Evolutionary conservation across 176 grass and related monocot genomes (phyloP).

Genomic region (Saccharum spontaneum): DNA sequence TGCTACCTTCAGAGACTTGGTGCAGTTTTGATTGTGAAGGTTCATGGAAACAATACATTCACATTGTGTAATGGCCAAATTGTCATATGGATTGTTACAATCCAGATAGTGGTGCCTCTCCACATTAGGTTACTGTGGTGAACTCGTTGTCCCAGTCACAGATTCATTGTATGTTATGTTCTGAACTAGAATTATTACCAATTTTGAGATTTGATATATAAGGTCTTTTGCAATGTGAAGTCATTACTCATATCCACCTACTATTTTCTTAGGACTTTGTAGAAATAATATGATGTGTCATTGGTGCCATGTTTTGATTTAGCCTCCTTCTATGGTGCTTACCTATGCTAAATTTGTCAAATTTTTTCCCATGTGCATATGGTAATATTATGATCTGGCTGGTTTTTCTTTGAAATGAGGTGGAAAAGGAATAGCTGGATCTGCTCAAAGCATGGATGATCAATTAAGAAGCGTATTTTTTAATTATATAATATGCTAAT

Average conservation of each 20-base stretch:
- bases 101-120: background rate
- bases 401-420: background rate
- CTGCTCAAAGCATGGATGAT: constrained; percentile 3
- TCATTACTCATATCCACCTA: background rate
- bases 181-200: constrained; percentile 7
- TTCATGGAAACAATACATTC: constrained; percentile 19
- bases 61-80: constrained; percentile 17
- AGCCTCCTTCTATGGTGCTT: background rate
- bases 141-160: background rate
- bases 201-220: background rate
- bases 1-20: background rate
- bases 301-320: background rate
- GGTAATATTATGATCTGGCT: background rate
- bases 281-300: background rate
- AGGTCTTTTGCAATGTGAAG: constrained; percentile 20
- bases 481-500: background rate
- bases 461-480: background rate
- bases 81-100: constrained; percentile 14
- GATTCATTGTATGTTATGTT: background rate
- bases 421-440: background rate
- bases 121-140: background rate
- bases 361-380: background rate
- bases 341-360: background rate
- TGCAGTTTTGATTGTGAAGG: constrained; percentile 16
- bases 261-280: background rate